Percentiles rank a stretch among this genome's conserved stretches.
These are phyloP conservation scores for Funneliformis caledonium DNA, from an alignment of 371 early-diverging fungal species.

Conservation along the genomic window DNA sequence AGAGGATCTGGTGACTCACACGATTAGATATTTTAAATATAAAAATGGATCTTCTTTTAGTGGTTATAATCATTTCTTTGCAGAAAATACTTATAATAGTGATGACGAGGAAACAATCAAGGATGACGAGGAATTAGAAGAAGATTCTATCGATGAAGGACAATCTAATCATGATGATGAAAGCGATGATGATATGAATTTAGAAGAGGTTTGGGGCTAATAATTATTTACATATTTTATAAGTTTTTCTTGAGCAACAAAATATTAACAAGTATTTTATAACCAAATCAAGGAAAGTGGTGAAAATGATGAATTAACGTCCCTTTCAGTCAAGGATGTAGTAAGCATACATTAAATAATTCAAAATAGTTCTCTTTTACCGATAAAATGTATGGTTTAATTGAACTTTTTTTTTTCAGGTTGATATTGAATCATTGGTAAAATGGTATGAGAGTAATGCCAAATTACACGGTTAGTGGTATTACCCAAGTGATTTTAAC, in stretches of 20 bases:
- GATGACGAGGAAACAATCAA: neutral
- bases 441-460: slow-evolving; percentile 52
- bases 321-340: neutral
- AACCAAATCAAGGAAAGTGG: neutral
- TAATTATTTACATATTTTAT: neutral
- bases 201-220: neutral
- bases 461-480: neutral
- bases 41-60: neutral
- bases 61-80: neutral
- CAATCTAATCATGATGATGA: neutral
- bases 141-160: neutral
- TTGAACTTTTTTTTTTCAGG: neutral
- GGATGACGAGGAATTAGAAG: neutral
- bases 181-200: neutral
- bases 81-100: neutral
- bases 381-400: neutral
- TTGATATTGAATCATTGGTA: slow-evolving; percentile 51
- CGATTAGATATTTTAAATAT: neutral
- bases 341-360: neutral
- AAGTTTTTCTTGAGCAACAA: neutral
- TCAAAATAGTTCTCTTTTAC: neutral
- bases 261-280: neutral
- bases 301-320: neutral
- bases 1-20: neutral
- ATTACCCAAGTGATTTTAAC: neutral